These are phyloP conservation scores for Cenchrus americanus DNA, from an alignment of 176 grass and related monocot species.

Conservation along the genomic window DNA sequence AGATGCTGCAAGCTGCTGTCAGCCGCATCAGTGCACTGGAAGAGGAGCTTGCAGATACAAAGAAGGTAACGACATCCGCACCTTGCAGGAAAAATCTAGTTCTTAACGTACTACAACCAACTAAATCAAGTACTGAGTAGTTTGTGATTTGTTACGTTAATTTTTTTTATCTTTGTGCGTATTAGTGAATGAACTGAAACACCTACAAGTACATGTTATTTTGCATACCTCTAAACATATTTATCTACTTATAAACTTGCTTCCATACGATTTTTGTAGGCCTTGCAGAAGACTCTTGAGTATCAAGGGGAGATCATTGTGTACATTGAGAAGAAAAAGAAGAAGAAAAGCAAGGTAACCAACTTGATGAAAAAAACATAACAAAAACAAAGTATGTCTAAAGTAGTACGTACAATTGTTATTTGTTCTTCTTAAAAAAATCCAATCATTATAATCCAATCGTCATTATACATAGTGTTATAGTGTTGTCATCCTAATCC, in stretches of 20 bases:
- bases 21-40: constrained; percentile 69
- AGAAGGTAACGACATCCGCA: constrained; percentile 58
- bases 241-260: background rate
- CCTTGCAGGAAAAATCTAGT: constrained; percentile 8
- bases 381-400: background rate
- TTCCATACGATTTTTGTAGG: constrained; percentile 51
- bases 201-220: background rate
- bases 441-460: background rate
- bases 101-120: background rate
- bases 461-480: background rate
- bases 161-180: background rate
- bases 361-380: background rate
- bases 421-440: background rate
- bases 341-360: constrained; percentile 79
- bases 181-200: constrained; percentile 5
- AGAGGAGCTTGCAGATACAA: constrained; percentile 84
- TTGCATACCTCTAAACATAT: background rate
- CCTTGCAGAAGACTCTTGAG: constrained; percentile 71
- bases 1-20: constrained; percentile 79
- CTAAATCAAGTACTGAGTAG: background rate
- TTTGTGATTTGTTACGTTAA: background rate
- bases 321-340: constrained; percentile 94
- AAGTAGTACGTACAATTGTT: background rate
- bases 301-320: constrained; percentile 71
- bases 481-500: background rate